These are phyloP conservation scores for Wickerhamomyces xylosicus DNA, from an alignment of 805 yeast species.

Conservation along the genomic window DNA sequence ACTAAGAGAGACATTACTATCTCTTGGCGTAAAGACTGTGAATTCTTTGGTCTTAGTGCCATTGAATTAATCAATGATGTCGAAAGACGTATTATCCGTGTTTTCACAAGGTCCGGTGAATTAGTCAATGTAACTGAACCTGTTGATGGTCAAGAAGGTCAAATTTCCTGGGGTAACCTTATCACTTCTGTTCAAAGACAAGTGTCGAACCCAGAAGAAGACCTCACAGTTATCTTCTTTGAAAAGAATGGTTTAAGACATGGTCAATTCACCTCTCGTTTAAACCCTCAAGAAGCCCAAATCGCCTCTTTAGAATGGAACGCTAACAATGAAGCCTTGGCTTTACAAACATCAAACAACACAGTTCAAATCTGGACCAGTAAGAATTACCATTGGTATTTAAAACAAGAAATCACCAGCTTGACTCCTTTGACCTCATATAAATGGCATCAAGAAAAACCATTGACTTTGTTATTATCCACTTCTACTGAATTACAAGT, in stretches of 20 bases:
- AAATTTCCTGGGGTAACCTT: conserved; percentile 78
- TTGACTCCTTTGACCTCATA: conserved; percentile 24
- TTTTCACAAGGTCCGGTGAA: conserved; percentile 69
- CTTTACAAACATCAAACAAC: conserved; percentile 44
- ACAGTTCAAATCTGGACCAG: conserved; percentile 83
- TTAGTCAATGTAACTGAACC: conserved; percentile 84
- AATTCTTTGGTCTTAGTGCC: conserved; percentile 60
- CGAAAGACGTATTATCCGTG: conserved; percentile 69
- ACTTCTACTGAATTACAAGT: conserved; percentile 38
- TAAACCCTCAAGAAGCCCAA: conserved; percentile 38
- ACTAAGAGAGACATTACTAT: conserved; percentile 30
- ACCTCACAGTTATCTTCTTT: conserved; percentile 56
- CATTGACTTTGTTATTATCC: conserved; percentile 62
- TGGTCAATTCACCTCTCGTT: conserved; percentile 68
- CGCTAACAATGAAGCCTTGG: conserved; percentile 64
- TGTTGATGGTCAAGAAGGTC: conserved; percentile 68
- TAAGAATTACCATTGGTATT: conserved; percentile 92
- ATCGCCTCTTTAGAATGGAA: conserved; percentile 67
- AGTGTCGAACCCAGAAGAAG: conserved; percentile 31
- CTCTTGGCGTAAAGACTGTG: conserved; percentile 96
- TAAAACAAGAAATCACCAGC: conserved; percentile 63
- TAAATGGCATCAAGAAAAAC: conserved; percentile 87
- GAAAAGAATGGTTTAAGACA: conserved; percentile 92
- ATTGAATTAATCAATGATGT: conserved; percentile 32
- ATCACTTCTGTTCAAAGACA: conserved; percentile 76